Evolutionary conservation across 1,284 basidiomycete species (phyloP), one percentile per base, ranked within the genome.

Genomic region (Rhodotorula sp.): DNA sequence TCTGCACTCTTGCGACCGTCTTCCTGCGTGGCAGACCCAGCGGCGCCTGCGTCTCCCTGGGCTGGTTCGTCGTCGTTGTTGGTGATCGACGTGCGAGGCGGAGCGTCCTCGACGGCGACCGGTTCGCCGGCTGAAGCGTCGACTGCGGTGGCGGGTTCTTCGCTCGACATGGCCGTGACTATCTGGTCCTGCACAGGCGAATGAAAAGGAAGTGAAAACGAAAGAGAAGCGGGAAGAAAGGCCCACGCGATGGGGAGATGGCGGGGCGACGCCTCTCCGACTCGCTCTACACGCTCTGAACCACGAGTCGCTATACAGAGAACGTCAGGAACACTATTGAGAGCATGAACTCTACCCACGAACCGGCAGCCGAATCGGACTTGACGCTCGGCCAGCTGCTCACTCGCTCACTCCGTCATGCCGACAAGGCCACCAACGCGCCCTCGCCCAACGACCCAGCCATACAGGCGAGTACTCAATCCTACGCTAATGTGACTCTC

Each of bases 361-460:
- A 42, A 8, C 4, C 24, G n/a, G 49, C 53, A 26, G 26, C 26
- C 26, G 53, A 57, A 22, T 42, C 37, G 10, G 70, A 74, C 33
- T 59, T 76, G 30, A 69, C 74, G 6, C 68, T 76, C 18, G 72
- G 64, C 1, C 74, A 76, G 46, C 72, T 76, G n/a, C 61, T 76
- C 24, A 56, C 66, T 3, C 64, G 73, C 30, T 60, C 69, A 4
- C 66, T 74, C 62, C 60, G 53, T 37, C 53, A 53, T 37, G 60
- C 70, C 29, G 62, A 57, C 57, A 22, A 18, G 17, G 44, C 67
- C 56, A 20, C 18, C 6, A 20, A 49, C 26, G 72, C 74, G 0
- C 64, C 60, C 29, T 37, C 64, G 4, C 70, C 72, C 17, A 72
- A 72, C 70, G 64, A 70, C 53, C 51, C 57, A 2, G 20, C 46